phyloP scores from a whole-genome alignment of 352 stramenopile species.

The Peronospora farinosa region DNA sequence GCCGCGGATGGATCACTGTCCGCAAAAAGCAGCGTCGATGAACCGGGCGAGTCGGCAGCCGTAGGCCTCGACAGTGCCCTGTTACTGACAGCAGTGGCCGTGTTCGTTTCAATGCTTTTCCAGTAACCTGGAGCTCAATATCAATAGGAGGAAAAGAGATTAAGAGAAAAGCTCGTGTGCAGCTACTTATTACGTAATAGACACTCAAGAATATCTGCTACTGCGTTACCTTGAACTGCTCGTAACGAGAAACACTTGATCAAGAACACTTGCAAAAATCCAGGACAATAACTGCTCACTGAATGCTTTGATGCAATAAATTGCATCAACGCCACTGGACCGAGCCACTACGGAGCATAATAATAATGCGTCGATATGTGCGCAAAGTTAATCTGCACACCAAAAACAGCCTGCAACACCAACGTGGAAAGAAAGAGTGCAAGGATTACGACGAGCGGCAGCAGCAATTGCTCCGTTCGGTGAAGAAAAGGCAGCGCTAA shows the following conservation, averaged over 20 bases:
- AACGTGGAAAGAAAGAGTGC: constrained; percentile 79
- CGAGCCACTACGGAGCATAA: constrained; percentile 46
- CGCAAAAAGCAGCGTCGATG: constrained; percentile 7
- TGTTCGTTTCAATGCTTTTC: constrained; percentile 21
- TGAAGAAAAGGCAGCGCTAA: constrained; percentile 86
- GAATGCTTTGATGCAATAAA: constrained; percentile 5
- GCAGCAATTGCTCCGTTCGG: constrained; percentile 86
- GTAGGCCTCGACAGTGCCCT: constrained; percentile 13
- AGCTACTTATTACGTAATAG: constrained; percentile 24
- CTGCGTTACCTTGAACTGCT: background rate
- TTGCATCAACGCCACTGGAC: constrained; percentile 1
- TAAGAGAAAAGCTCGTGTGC: constrained; percentile 5
- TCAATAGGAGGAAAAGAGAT: constrained; percentile 9
- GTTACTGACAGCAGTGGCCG: constrained; percentile 8
- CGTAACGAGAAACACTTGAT: constrained; percentile 1
- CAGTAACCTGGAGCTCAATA: constrained; percentile 18
- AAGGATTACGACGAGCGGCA: constrained; percentile 73
- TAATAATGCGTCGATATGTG: constrained; percentile 78
- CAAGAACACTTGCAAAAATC: constrained; percentile 4
- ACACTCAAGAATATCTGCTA: constrained; percentile 12
- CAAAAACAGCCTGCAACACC: constrained; percentile 65
- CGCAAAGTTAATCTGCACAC: constrained; percentile 58
- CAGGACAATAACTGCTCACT: constrained; percentile 20
- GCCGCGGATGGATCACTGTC: constrained; percentile 18
- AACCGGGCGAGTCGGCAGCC: constrained; percentile 14